Evolutionary conservation across 257 asterid species (phyloP).

Genomic region (Scutellaria barbata): DNA sequence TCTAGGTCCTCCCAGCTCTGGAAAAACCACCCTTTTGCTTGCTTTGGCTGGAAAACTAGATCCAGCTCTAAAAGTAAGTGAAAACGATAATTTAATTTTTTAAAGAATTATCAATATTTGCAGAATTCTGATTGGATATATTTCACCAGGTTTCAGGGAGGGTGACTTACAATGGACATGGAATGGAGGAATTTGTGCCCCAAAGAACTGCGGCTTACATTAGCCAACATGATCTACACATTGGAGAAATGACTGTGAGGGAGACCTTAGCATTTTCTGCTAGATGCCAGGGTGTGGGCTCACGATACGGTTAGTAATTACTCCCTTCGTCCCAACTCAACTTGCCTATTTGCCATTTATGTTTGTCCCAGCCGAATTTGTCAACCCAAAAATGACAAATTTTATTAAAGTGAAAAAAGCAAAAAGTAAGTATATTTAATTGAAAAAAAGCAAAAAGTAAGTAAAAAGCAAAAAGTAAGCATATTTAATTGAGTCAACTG

Average conservation of each 20-base stretch:
- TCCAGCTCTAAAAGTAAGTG: constrained; percentile 49
- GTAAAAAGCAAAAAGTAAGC: too few relatives aligned
- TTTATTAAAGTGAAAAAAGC: too few relatives aligned
- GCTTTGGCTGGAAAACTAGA: constrained; percentile 82
- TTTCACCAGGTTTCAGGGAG: constrained; percentile 47
- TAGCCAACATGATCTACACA: constrained; percentile 68
- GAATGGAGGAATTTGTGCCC: constrained; percentile 61
- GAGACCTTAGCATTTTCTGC: constrained; percentile 79
- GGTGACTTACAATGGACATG: constrained; percentile 64
- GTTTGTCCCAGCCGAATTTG: too few relatives aligned
- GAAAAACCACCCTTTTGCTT: constrained; percentile 55
- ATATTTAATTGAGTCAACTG: too few relatives aligned
- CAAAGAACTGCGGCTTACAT: constrained; percentile 70
- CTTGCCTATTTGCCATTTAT: too few relatives aligned
- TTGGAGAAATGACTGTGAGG: constrained; percentile 79
- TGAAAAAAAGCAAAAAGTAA: too few relatives aligned
- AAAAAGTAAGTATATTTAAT: too few relatives aligned
- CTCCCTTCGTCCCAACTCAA: too few relatives aligned
- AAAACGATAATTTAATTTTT: too few relatives aligned
- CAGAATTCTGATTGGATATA: background rate
- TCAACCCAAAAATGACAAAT: too few relatives aligned
- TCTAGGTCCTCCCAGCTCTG: constrained; percentile 74
- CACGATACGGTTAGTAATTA: constrained; percentile 63
- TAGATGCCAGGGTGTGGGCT: constrained; percentile 77
- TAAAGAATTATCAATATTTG: background rate